Conservation (phyloP, 208 protist genomes). For the Wallacemonas sp. region DNA sequence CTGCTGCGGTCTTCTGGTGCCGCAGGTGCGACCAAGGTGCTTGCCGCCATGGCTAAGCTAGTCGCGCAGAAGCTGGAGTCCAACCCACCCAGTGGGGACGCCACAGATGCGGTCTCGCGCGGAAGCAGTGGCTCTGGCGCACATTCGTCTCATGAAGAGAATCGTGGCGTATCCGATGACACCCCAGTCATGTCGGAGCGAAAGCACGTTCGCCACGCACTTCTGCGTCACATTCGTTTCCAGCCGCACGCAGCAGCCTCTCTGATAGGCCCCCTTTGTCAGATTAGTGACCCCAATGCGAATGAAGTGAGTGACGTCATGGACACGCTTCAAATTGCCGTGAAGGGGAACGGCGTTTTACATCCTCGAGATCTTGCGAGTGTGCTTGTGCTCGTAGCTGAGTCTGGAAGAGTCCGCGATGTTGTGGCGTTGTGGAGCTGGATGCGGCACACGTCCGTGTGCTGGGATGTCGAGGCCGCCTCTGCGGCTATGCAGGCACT, state of each 20-base stretch:
- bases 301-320: conserved; percentile 40
- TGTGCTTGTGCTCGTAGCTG: conserved; percentile 49
- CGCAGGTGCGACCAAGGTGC: conserved; percentile 25
- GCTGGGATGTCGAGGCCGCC: conserved; percentile 58
- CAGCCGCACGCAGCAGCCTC: conserved; percentile 29
- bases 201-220: conserved; percentile 28
- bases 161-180: neutral
- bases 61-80: neutral
- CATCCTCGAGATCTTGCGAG: conserved; percentile 51
- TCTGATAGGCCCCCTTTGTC: conserved; percentile 54
- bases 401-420: conserved; percentile 23
- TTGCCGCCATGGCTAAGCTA: conserved; percentile 25
- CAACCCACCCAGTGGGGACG: no score
- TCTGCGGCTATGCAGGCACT: conserved; percentile 61
- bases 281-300: conserved; percentile 25
- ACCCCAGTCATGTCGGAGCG: neutral
- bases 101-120: no score
- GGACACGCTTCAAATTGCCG: conserved; percentile 44
- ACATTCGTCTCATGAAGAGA: no score
- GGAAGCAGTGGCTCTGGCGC: no score
- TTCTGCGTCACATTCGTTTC: conserved; percentile 53
- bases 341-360: conserved; percentile 37
- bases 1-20: conserved; percentile 26
- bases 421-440: conserved; percentile 65
- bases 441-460: conserved; percentile 81